Conservation (phyloP, 257 asterid species). For the Voacanga thouarsii region DNA sequence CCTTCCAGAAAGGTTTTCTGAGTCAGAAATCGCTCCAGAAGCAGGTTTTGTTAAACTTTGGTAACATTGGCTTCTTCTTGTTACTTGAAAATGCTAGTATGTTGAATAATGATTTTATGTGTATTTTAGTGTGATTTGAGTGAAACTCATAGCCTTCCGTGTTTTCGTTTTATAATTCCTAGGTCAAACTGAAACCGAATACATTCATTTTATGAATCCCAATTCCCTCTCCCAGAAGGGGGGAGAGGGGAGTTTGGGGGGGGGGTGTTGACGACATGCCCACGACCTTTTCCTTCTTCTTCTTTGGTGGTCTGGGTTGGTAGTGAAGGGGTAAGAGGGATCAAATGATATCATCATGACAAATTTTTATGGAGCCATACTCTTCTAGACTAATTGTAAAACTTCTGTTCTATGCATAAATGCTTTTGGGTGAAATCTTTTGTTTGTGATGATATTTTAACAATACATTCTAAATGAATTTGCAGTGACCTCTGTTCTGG, state of each 20-base stretch:
- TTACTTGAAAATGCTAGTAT: constrained; percentile 26
- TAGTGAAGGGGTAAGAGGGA: neutral
- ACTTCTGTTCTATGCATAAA: no score
- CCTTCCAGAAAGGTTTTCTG: constrained; percentile 96
- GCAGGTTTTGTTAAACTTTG: constrained; percentile 57
- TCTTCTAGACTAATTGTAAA: neutral
- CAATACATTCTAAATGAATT: constrained; percentile 9
- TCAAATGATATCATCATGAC: neutral
- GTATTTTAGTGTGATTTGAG: neutral
- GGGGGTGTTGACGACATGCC: neutral
- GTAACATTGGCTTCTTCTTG: constrained; percentile 79
- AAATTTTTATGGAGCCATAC: neutral
- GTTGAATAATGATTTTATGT: constrained; percentile 8
- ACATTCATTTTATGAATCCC: neutral
- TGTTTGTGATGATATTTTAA: neutral
- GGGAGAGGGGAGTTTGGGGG: no score
- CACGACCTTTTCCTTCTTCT: neutral
- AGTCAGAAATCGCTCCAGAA: constrained; percentile 96
- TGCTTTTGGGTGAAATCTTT: neutral
- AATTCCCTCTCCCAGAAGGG: neutral
- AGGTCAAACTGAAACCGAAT: neutral
- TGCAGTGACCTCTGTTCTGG: constrained; percentile 85
- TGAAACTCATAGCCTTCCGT: neutral
- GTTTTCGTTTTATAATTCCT: neutral
- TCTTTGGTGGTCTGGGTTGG: neutral